Evolutionary conservation across 345 rosid genomes (phyloP).

Genomic region (Jatropha curcas): DNA sequence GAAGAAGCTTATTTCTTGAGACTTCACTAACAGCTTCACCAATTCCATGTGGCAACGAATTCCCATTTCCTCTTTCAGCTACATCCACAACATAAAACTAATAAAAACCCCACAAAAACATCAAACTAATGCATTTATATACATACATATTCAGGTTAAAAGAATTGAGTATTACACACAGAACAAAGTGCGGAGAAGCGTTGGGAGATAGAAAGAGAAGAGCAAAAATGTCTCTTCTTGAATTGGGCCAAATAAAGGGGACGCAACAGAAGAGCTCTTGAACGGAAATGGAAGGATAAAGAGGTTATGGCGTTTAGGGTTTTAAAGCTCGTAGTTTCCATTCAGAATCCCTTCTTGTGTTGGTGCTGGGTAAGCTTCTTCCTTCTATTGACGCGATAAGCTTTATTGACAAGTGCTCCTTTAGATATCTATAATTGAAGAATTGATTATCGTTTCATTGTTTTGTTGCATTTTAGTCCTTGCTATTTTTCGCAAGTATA

Average conservation of each 20-base stretch:
- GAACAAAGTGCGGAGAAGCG: constrained; percentile 39
- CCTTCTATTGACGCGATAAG: not conserved
- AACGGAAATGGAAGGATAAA: constrained; percentile 26
- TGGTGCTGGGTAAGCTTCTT: not conserved
- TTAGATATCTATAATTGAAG: not conserved
- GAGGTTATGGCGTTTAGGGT: constrained; percentile 42
- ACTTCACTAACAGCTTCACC: constrained; percentile 43
- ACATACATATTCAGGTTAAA: not conserved
- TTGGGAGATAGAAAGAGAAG: constrained; percentile 21
- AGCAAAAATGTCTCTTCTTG: constrained; percentile 27
- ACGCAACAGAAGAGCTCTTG: constrained; percentile 32
- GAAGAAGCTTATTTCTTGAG: constrained; percentile 59
- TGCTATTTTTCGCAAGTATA: too few species aligned
- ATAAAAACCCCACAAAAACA: not conserved
- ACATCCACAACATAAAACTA: constrained; percentile 14
- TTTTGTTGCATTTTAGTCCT: not conserved
- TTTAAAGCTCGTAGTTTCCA: constrained; percentile 31
- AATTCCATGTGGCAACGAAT: constrained; percentile 43
- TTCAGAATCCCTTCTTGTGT: not conserved
- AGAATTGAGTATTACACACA: constrained; percentile 31
- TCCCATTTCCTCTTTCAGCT: constrained; percentile 47
- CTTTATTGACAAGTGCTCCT: not conserved
- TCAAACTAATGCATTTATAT: not conserved
- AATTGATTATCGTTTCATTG: not conserved
- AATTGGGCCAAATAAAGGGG: constrained; percentile 33